These are phyloP conservation scores for Daphne laureola DNA, from an alignment of 441 rosid species.

Conservation along the genomic window DNA sequence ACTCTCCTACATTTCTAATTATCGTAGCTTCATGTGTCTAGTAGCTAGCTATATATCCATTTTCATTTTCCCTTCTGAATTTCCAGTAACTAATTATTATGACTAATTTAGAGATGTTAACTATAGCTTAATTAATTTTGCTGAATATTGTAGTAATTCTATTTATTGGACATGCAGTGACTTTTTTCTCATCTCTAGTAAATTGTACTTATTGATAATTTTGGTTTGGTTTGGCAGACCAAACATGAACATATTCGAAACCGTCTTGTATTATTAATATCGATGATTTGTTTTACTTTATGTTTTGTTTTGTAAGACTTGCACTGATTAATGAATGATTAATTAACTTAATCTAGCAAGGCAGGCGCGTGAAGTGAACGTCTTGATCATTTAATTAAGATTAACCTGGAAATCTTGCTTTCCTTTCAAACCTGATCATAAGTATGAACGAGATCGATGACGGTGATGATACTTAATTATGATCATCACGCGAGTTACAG, in stretches of 20 bases:
- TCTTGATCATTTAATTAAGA: too few species aligned
- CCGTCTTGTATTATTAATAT: background rate
- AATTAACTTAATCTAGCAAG: too few species aligned
- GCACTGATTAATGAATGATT: too few species aligned
- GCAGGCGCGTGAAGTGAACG: too few species aligned
- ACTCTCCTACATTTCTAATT: background rate
- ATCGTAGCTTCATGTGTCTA: background rate
- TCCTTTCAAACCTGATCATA: too few species aligned
- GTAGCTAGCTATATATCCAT: too few species aligned
- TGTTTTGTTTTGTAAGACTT: constrained; percentile 35
- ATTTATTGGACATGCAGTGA: constrained; percentile 9
- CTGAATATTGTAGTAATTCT: too few species aligned
- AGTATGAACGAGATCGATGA: too few species aligned
- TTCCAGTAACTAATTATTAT: constrained; percentile 15
- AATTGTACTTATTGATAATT: too few species aligned
- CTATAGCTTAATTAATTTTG: background rate
- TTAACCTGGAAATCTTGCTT: too few species aligned
- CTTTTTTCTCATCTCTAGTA: background rate
- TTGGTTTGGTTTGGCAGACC: constrained; percentile 20
- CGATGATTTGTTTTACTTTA: constrained; percentile 16
- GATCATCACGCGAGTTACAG: too few species aligned
- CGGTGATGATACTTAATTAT: too few species aligned
- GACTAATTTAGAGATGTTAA: background rate
- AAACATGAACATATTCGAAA: constrained; percentile 24
- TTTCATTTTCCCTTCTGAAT: background rate